Percentiles rank a stretch among this genome's conserved stretches.
Conservation (phyloP, 2,329 filamentous ascomycete species). For the Verticillium alfalfae region DNA sequence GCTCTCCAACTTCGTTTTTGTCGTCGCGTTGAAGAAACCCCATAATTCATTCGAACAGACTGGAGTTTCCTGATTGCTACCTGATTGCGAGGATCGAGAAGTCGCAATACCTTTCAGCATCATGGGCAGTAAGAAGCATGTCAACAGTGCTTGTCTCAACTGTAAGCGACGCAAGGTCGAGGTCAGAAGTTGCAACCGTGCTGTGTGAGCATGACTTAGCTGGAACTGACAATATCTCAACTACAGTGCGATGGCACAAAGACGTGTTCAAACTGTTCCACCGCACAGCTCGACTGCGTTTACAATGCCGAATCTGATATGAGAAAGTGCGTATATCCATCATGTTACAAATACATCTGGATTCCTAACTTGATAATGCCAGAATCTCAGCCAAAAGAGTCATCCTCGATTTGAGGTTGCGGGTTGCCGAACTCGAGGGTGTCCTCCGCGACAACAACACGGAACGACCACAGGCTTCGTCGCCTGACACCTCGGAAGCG, state of each 20-base stretch:
- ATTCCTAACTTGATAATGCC: not conserved
- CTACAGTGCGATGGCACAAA: not conserved
- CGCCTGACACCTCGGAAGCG: not conserved
- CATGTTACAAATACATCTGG: not conserved
- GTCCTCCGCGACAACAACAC: not conserved
- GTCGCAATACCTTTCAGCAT: not conserved
- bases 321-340: not conserved
- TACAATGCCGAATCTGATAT: conserved; percentile 1
- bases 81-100: no score
- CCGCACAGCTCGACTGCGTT: not conserved
- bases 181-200: not conserved
- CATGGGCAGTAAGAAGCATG: conserved; percentile 1
- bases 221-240: not conserved
- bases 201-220: not conserved
- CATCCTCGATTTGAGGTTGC: not conserved
- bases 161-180: not conserved
- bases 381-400: not conserved
- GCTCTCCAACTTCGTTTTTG: no score
- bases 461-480: not conserved
- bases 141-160: not conserved
- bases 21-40: no score
- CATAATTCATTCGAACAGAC: no score
- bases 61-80: no score
- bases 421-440: not conserved
- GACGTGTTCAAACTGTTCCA: not conserved